These are phyloP conservation scores for Pterocarpus santalinus DNA, from an alignment of 306 rosid species.

Conservation along the genomic window DNA sequence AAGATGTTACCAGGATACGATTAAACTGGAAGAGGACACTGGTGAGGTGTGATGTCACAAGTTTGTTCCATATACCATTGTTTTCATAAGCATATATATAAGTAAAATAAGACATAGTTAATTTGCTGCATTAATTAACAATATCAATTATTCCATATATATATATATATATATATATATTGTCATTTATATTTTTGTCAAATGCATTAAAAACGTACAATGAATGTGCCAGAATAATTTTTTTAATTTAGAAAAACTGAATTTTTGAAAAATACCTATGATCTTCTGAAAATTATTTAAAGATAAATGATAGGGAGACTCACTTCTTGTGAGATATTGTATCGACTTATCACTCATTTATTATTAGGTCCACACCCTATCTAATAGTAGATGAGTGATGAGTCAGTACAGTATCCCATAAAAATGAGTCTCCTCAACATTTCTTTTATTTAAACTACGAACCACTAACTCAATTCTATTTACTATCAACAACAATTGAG, in stretches of 20 bases:
- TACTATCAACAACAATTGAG: neutral
- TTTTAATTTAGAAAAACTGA: neutral
- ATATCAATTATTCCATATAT: too few species aligned
- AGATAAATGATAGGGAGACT: too few species aligned
- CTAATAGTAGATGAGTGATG: too few species aligned
- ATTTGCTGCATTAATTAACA: neutral
- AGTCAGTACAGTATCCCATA: too few species aligned
- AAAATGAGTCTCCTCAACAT: too few species aligned
- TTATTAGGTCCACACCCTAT: too few species aligned
- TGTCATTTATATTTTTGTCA: neutral
- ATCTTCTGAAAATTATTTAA: neutral
- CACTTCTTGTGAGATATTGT: too few species aligned
- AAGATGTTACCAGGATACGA: neutral
- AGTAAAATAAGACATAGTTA: neutral
- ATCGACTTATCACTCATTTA: too few species aligned
- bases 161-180: too few species aligned
- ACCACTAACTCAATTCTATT: neutral
- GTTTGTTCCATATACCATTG: neutral
- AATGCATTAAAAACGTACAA: neutral
- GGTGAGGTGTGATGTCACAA: neutral
- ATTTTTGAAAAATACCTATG: too few species aligned
- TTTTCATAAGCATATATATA: neutral
- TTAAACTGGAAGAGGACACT: neutral
- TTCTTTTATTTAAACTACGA: too few species aligned
- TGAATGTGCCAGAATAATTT: neutral